Evolutionary conservation across 768 basidiomycete species (phyloP).

Genomic region (Gymnopilus dilepis): DNA sequence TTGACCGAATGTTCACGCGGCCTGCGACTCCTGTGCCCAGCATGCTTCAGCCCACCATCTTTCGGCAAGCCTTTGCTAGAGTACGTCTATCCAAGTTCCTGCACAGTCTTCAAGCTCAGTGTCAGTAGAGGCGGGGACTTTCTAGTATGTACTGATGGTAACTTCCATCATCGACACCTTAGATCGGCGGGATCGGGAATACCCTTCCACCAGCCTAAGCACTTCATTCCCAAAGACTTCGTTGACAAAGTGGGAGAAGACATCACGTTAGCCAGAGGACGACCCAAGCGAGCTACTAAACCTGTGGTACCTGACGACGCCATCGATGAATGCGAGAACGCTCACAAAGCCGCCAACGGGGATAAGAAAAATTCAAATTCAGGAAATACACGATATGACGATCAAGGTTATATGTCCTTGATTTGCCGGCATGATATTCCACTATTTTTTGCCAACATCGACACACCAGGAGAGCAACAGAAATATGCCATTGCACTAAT

Average conservation of each 20-base stretch:
- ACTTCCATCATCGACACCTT: not conserved
- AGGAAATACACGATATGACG: constrained; percentile 29
- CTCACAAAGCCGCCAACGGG: constrained; percentile 35
- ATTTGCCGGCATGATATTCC: constrained; percentile 44
- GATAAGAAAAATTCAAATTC: constrained; percentile 23
- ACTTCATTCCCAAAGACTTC: constrained; percentile 17
- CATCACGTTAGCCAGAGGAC: not conserved
- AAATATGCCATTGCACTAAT: constrained; percentile 42
- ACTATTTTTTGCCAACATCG: constrained; percentile 45
- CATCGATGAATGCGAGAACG: constrained; percentile 38
- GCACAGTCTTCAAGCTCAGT: no score
- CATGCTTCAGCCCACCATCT: constrained; percentile 35
- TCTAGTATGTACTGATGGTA: not conserved
- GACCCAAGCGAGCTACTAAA: constrained; percentile 10
- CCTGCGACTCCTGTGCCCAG: constrained; percentile 36
- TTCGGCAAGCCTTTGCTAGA: constrained; percentile 30
- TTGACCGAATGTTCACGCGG: constrained; percentile 21
- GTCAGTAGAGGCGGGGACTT: not conserved
- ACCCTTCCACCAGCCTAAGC: constrained; percentile 10
- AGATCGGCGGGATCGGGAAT: no score
- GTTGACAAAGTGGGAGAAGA: constrained; percentile 15
- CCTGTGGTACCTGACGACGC: constrained; percentile 35
- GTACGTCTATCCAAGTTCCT: constrained; percentile 21
- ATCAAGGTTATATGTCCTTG: constrained; percentile 42
- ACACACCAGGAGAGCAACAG: constrained; percentile 29